Evolutionary conservation across 305 asterid species (phyloP), one percentile per base, ranked within the genome.

Genomic region (Rubia tinctorum): DNA sequence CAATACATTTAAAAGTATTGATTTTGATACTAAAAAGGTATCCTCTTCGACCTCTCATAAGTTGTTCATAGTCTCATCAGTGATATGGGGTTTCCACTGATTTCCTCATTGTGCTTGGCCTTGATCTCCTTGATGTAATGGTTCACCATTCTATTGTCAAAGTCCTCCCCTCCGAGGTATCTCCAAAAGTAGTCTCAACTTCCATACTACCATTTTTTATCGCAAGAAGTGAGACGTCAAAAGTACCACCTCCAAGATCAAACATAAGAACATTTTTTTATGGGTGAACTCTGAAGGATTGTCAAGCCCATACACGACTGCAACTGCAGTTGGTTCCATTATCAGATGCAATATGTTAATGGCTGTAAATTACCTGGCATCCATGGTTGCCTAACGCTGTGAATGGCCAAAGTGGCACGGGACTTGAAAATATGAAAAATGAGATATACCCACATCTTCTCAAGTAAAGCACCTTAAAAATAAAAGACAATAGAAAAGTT

Each of bases 271-370:
- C 78, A 11, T 75, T 75, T 69, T 47, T 75, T 44, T 69, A 67
- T 7, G 40, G 0, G 51, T n/a, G 25, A 43, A 25, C 9, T 55
- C 18, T 0, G 69, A 43, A 15, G 5, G n/a, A 8, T 27, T 75
- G 55, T 75, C 78, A 10, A 75, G 75, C n/a, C 80, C 80, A 40
- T 76, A 76, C 8, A 72, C 80, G 39, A 76, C 53, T 15, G 79
- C 75, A 1, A 75, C 79, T 13, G 79, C 79, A 0, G 79, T 76
- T 17, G 79, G 79, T 39, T 75, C 79, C 11, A 25, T 75, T 13
- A 75, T 68, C 8, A 75, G 34, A 10, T 69, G 76, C 47, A 72
- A 11, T 0, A 72, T 58, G 49, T 72, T 72, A n/a, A 72, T 66
- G 44, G 69, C 76, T 20, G 76, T 53, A 20, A 72, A 61, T 55